phyloP scores from a whole-genome alignment of 2,329 filamentous ascomycete genomes.

The Hirsutella thompsonii region DNA sequence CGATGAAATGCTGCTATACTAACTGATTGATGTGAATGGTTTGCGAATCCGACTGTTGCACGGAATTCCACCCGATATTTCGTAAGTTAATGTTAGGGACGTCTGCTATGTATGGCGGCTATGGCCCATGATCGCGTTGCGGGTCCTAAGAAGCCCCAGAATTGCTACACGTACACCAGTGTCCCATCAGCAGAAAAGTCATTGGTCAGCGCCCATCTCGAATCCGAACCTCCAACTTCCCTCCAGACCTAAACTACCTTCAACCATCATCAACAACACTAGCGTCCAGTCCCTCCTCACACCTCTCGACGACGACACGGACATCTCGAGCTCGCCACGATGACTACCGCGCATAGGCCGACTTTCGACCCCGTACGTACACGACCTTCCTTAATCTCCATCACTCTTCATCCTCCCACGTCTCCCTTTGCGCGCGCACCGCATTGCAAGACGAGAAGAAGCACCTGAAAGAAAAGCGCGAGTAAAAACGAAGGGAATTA shows the following conservation, averaged over 20 bases:
- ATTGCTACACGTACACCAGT: too few species aligned
- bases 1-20: too few species aligned
- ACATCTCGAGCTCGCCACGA: slow-evolving; percentile 15
- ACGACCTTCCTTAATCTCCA: not conserved
- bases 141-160: too few species aligned
- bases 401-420: not conserved
- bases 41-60: too few species aligned
- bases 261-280: not conserved
- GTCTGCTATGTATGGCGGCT: too few species aligned
- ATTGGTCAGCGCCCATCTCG: not conserved
- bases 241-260: not conserved
- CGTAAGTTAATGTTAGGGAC: too few species aligned
- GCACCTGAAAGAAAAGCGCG: too few species aligned
- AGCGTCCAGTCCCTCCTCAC: not conserved
- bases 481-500: too few species aligned
- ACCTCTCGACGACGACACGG: not conserved
- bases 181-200: not conserved
- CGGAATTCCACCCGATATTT: too few species aligned
- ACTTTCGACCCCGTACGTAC: slow-evolving; percentile 80
- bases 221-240: not conserved
- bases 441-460: too few species aligned
- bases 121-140: too few species aligned
- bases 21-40: too few species aligned
- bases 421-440: slow-evolving; percentile 6
- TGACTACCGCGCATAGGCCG: slow-evolving; percentile 66